Evolutionary conservation across 176 grass and related monocot genomes (phyloP), one percentile per base, ranked within the genome.

Genomic region (Musa itinerans): DNA sequence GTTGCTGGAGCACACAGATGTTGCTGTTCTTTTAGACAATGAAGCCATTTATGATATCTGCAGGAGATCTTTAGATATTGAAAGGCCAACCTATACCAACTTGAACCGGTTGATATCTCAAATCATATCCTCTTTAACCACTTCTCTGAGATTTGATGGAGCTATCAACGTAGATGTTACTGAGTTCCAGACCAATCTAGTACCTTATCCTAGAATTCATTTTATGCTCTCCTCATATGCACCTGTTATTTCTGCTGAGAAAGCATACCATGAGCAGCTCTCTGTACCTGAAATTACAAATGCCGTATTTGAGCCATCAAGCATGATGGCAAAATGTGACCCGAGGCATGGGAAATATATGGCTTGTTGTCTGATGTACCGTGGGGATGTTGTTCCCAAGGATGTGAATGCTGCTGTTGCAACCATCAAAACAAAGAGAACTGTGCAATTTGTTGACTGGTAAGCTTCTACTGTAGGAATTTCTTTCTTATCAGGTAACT

Each of bases 291-390:
- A 96, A 83, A 96, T 96, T 68, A 96, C 92, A 49, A 96, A 92
- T 81, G 89, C 92, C 48, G 92, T 96, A 14, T 96, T 96, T 78
- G 92, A 96, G 78, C 92, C 92, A 26, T 90, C 92, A 62, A 92
- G 89, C 85, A 96, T 96, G 92, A 96, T 96, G 92, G 92, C 92
- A 27, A 96, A 96, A 79, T 96, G 92, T 76, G 92, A 96, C 85
- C 92, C 92, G 52, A 92, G 92, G 83, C 92, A 96, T 0, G 92
- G 92, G 11, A 96, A 96, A 78, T 96, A 96, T 61, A 96, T 96
- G 89, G 92, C 92, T 55, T 96, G 92, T 80, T 96, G 92, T 78
- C 81, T 96, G 73, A 96, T 96, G 92, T 96, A 96, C 76, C 89
- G 92, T 72, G 92, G 92, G 16, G 92, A 96, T 90, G 92, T 96